Base-by-base conservation (phyloP, 2,329 filamentous ascomycete genomes). In the Calonectria leucothoes region DNA sequence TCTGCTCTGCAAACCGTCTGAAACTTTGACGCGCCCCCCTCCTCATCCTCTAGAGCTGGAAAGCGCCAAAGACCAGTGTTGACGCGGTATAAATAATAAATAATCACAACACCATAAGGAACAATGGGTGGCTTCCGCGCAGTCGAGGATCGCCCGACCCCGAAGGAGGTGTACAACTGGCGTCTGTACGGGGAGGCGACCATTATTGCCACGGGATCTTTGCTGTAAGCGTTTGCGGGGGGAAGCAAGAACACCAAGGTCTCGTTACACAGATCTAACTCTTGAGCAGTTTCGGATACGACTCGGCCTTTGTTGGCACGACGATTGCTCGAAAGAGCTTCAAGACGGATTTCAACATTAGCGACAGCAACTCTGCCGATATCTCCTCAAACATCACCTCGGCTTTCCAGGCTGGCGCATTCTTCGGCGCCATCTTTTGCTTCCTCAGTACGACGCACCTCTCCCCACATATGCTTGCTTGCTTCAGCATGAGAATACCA, bases 141-240 rank as follows among this genome's bases (percentile, higher is more conserved):
- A 45, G 86, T 88, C 45, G 89, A 90, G 79, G 89, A 91, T 80
- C 84, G 89, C 76, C 89, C 89, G 31, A 91, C 88, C 74, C 89
- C 89, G 25, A 84, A 86, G 72, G 88, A 89, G 81, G 89, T 90
- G 75, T 89, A 89, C 81, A 90, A 89, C 74, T 88, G 86, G 86
- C 84, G 86, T 4, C 81, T 90, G 27, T 90, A 90, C 76, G 82
- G 81, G 7, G 85, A 87, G 59, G 85, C 87, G 0, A 77, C 85
- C n/a, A 83, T 89, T 35, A 88, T 89, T 57, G 85, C 88, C 6
- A 87, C 86, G 23, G 88, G 88, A 17, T 86, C 85, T 1, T 61
- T 87, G 20, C 82, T 87, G 82, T 85, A 77, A 72, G 83, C 72
- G 77, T 1, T 69, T 55, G 59, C 33, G 67, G 55, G 33, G 37